Base-by-base conservation (phyloP, 176 grass and related monocot genomes). In the Otatea glauca region DNA sequence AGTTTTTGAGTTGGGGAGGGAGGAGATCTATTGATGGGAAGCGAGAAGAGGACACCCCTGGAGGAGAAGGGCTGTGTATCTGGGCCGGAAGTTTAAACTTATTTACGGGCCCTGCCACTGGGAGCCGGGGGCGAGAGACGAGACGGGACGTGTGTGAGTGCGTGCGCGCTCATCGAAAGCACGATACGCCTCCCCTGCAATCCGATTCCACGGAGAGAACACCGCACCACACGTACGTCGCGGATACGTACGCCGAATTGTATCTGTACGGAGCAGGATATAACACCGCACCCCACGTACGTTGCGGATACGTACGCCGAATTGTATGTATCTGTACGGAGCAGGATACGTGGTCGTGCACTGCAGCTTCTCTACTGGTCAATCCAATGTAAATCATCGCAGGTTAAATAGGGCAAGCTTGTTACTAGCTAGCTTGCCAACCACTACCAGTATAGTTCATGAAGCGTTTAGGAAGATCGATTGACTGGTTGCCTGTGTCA, bases 71-170 rank as follows among this genome's bases (percentile, higher is more conserved):
- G 39, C 3, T 3, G 8, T 3, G 55, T 21, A 64, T 11, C 24
- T 68, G 37, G 60, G 37, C 56, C 47, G 42, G 56, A 45, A 18
- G n/a, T 9, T 20, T 17, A 3, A 5, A 0, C 6, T 25, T 78
- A 86, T 83, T 82, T 86, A 90, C 88, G 47, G 27, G 0, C 7
- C 14, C 27, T 86, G 79, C 83, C 88, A 90, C 83, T 71, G 54
- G 6, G 61, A 7, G 18, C 2, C 7, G 29, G 35, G 4, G 35
- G 35, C 35, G 35, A 29, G 29, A 11, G 6, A 21, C 6, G 7
- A 25, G 32, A 18, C 4, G 37, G 23, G 13, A 23, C 35, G 35
- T 37, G 35, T 24, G 50, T 54, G 23, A 2, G 65, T 18, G 50
- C 21, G 65, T 5, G 76, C 76, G 76, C 44, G 53, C 53, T 48